Evolutionary conservation across 2,329 filamentous ascomycete genomes (phyloP).

Genomic region (Penicillium crustosum): DNA sequence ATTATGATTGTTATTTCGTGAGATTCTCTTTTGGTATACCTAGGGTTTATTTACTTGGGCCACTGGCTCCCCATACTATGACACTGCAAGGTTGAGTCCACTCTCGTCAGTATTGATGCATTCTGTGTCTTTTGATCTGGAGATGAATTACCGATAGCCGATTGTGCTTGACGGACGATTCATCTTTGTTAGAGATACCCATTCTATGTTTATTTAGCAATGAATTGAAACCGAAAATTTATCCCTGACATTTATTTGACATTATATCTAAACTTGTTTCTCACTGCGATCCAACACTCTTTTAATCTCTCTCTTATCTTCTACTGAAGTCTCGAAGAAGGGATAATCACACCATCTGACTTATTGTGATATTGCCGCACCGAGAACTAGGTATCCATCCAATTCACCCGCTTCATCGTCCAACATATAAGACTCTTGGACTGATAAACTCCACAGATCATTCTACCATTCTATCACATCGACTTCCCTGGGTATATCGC

Average conservation of each 20-base stretch:
- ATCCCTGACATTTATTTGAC: not conserved
- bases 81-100: not conserved
- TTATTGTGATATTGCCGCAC: not conserved
- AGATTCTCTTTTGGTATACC: not conserved
- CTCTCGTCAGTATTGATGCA: not conserved
- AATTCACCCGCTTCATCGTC: not conserved
- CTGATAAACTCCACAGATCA: no score
- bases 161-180: not conserved
- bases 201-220: slow-evolving; percentile 1
- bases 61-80: not conserved
- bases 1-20: not conserved
- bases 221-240: not conserved
- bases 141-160: not conserved
- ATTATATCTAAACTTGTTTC: not conserved
- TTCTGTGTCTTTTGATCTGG: not conserved
- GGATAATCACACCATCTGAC: not conserved
- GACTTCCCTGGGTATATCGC: not conserved
- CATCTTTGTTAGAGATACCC: slow-evolving; percentile 5
- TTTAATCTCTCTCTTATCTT: not conserved
- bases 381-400: not conserved
- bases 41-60: not conserved
- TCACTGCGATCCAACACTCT: not conserved
- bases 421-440: not conserved
- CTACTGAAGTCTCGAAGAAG: not conserved
- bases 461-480: not conserved